phyloP scores from a whole-genome alignment of 768 basidiomycete genomes.

The Boletus edulis region DNA sequence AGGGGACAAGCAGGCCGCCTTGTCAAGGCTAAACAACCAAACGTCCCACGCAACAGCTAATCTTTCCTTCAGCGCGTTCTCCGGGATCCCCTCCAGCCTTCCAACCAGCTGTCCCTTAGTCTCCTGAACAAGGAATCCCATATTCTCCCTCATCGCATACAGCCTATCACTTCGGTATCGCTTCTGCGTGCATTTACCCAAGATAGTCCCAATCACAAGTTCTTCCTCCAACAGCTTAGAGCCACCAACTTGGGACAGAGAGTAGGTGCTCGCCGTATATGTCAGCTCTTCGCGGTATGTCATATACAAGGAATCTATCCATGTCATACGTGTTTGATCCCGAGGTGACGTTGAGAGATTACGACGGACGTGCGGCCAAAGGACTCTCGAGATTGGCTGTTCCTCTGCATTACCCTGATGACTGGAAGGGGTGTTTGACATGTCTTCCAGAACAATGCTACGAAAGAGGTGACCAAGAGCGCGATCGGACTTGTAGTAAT shows the following conservation, averaged over 20 bases:
- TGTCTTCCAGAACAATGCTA: slow-evolving; percentile 46
- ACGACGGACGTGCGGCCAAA: slow-evolving; percentile 20
- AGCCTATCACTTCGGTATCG: slow-evolving; percentile 58
- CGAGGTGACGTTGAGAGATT: slow-evolving; percentile 12
- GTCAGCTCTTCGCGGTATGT: slow-evolving; percentile 62
- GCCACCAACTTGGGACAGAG: slow-evolving; percentile 55
- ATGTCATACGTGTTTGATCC: not conserved
- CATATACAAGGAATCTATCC: slow-evolving; percentile 19
- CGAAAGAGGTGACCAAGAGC: slow-evolving; percentile 76
- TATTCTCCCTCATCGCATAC: slow-evolving; percentile 61
- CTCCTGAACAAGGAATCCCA: slow-evolving; percentile 49
- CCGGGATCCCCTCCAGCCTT: slow-evolving; percentile 21
- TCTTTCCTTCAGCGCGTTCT: slow-evolving; percentile 33
- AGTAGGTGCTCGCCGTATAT: slow-evolving; percentile 70
- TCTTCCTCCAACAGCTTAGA: slow-evolving; percentile 67
- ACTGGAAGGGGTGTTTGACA: slow-evolving; percentile 15
- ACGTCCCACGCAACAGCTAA: slow-evolving; percentile 61
- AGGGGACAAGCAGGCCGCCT: slow-evolving; percentile 22
- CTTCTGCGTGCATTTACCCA: slow-evolving; percentile 64
- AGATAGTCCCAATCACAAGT: slow-evolving; percentile 70
- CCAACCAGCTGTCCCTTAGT: slow-evolving; percentile 40
- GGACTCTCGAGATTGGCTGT: slow-evolving; percentile 31
- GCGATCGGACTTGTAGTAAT: slow-evolving; percentile 69
- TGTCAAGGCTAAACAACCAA: slow-evolving; percentile 55
- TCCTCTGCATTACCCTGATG: slow-evolving; percentile 16